A percentile compares a stretch with the other conserved stretches of the same genome.
Evolutionary conservation across 768 basidiomycete genomes (phyloP).

Genomic region (Rhodotorula babjevae): DNA sequence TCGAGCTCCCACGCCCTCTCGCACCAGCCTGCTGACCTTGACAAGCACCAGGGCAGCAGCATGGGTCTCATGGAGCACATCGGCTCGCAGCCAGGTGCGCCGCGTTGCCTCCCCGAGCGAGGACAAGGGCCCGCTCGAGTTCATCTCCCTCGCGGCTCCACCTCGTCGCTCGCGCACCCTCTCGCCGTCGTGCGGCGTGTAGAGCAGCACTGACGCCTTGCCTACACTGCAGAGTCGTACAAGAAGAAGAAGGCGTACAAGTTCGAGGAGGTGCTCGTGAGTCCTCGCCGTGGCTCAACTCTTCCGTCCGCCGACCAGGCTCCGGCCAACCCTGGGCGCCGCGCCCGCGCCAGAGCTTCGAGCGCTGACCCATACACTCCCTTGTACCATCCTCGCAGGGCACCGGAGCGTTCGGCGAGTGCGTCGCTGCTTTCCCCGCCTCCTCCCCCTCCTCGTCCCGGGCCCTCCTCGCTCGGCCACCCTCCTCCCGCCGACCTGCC

Average conservation of each 20-base stretch:
- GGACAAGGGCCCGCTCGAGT: too few relatives aligned
- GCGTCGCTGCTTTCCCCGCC: slow-evolving; percentile 39
- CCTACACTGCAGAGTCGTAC: slow-evolving; percentile 54
- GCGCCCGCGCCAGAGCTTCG: too few relatives aligned
- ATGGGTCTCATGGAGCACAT: slow-evolving; percentile 10
- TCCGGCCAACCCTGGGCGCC: too few relatives aligned
- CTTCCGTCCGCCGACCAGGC: too few relatives aligned
- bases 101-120: neutral
- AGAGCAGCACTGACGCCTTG: neutral
- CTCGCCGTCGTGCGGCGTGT: neutral
- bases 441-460: slow-evolving; percentile 54
- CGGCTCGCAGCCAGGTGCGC: neutral
- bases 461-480: neutral
- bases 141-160: neutral
- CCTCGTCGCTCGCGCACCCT: neutral
- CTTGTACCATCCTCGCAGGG: neutral
- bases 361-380: neutral
- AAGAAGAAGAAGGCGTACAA: slow-evolving; percentile 66
- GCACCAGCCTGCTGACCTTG: too few relatives aligned
- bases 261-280: slow-evolving; percentile 38
- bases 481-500: too few relatives aligned
- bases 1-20: too few relatives aligned
- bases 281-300: slow-evolving; percentile 3
- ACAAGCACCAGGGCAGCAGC: neutral
- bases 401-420: slow-evolving; percentile 17